Conservation (phyloP, 768 basidiomycete genomes). For the Mycena amicta region DNA sequence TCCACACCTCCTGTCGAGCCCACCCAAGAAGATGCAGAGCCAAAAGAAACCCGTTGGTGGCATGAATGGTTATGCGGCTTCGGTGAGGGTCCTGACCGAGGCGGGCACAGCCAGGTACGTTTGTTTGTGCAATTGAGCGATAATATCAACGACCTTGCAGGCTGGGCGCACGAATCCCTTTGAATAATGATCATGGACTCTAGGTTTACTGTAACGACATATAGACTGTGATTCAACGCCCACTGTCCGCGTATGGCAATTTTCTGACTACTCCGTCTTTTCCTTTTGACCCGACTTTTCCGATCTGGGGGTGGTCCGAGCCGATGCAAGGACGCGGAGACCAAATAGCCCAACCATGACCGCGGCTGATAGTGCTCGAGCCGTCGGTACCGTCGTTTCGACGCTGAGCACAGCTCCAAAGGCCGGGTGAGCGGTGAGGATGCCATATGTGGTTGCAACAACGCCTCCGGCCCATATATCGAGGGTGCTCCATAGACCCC, state of each 20-base stretch:
- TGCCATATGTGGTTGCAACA: constrained; percentile 37
- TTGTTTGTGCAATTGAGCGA: background rate
- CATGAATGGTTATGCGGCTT: constrained; percentile 87
- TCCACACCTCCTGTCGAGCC: constrained; percentile 42
- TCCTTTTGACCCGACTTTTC: constrained; percentile 12
- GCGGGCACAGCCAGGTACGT: constrained; percentile 70
- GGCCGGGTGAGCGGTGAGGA: constrained; percentile 33
- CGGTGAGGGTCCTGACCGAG: constrained; percentile 71
- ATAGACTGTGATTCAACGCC: background rate
- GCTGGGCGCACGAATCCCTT: constrained; percentile 75
- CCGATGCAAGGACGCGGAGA: constrained; percentile 28
- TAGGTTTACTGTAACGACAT: constrained; percentile 1
- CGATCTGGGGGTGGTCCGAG: background rate
- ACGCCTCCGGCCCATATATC: constrained; percentile 58
- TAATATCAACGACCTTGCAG: constrained; percentile 35
- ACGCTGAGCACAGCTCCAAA: constrained; percentile 27
- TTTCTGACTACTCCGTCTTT: constrained; percentile 17
- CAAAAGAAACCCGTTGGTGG: constrained; percentile 66
- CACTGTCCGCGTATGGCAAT: background rate
- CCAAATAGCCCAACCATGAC: constrained; percentile 39
- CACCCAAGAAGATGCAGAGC: constrained; percentile 31
- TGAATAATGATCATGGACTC: constrained; percentile 36
- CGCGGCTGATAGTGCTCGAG: constrained; percentile 35
- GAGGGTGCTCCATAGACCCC: constrained; percentile 41
- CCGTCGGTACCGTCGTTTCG: constrained; percentile 27